Conservation (phyloP, 495 filamentous ascomycete genomes). For the Lasiosphaeriaceae sp. region DNA sequence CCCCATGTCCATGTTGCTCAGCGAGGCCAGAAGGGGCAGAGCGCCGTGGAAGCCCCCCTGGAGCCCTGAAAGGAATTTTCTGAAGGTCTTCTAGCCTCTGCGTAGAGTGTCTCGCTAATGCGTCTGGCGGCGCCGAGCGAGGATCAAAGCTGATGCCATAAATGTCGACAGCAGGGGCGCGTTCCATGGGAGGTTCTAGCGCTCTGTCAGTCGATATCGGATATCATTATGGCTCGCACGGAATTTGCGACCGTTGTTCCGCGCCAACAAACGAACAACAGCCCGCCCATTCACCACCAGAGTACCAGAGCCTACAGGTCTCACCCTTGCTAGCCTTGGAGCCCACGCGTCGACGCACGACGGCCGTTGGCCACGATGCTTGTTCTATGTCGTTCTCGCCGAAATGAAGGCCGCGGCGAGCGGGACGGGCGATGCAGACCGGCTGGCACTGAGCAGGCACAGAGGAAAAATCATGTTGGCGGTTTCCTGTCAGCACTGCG, state of each 20-base stretch:
- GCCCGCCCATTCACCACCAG: neutral
- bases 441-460: neutral
- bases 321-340: neutral
- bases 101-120: conserved; percentile 11
- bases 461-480: no score
- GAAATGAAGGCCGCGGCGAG: neutral
- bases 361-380: neutral
- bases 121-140: conserved; percentile 1
- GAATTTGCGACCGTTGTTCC: conserved; percentile 9
- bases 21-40: neutral
- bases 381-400: neutral
- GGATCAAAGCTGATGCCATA: conserved; percentile 13
- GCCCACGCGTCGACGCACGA: neutral
- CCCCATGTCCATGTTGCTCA: no score
- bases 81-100: conserved; percentile 17
- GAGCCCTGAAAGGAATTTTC: conserved; percentile 14
- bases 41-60: conserved; percentile 10
- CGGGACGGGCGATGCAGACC: no score
- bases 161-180: conserved; percentile 11
- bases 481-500: neutral
- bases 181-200: conserved; percentile 11
- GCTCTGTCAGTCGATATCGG: conserved; percentile 4
- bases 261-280: neutral
- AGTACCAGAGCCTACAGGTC: neutral
- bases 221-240: no score